Evolutionary conservation across 345 rosid species (phyloP).

Genomic region (Cardiospermum halicacabum): DNA sequence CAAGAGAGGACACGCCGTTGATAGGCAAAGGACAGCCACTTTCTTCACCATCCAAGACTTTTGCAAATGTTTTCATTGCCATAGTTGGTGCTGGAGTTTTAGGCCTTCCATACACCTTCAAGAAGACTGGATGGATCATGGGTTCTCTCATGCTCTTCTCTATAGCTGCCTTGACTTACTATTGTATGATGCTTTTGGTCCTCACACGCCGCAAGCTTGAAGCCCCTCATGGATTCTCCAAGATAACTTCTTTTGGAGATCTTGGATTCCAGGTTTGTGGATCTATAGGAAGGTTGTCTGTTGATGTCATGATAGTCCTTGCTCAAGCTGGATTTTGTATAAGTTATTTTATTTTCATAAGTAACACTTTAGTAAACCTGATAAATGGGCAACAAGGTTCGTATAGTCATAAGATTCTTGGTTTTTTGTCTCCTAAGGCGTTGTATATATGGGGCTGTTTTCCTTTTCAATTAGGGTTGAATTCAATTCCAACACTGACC

Average conservation of each 20-base stretch:
- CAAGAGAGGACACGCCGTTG: slow-evolving; percentile 41
- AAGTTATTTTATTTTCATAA: slow-evolving; percentile 58
- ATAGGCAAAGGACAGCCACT: slow-evolving; percentile 26
- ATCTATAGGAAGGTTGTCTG: slow-evolving; percentile 41
- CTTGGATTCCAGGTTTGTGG: slow-evolving; percentile 58
- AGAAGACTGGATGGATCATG: slow-evolving; percentile 69
- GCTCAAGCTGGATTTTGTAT: slow-evolving; percentile 73
- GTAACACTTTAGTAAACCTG: slow-evolving; percentile 51
- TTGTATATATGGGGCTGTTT: slow-evolving; percentile 60
- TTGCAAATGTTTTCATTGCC: slow-evolving; percentile 70
- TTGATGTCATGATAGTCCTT: slow-evolving; percentile 60
- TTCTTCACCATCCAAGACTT: slow-evolving; percentile 56
- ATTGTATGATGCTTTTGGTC: slow-evolving; percentile 74
- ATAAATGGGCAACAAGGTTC: slow-evolving; percentile 13
- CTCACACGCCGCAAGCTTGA: slow-evolving; percentile 65
- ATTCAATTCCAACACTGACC: slow-evolving; percentile 59
- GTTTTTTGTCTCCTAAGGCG: slow-evolving; percentile 44
- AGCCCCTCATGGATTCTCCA: slow-evolving; percentile 38
- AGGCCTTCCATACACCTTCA: slow-evolving; percentile 72
- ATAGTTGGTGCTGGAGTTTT: slow-evolving; percentile 75
- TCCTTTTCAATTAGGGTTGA: slow-evolving; percentile 72
- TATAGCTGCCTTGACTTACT: slow-evolving; percentile 48
- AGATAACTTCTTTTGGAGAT: slow-evolving; percentile 63
- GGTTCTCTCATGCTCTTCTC: slow-evolving; percentile 56
- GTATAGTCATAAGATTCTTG: slow-evolving; percentile 25